Percentiles rank a stretch among this genome's conserved stretches.
Conservation (phyloP, 2,329 filamentous ascomycete species). For the Ophiostoma sp. region DNA sequence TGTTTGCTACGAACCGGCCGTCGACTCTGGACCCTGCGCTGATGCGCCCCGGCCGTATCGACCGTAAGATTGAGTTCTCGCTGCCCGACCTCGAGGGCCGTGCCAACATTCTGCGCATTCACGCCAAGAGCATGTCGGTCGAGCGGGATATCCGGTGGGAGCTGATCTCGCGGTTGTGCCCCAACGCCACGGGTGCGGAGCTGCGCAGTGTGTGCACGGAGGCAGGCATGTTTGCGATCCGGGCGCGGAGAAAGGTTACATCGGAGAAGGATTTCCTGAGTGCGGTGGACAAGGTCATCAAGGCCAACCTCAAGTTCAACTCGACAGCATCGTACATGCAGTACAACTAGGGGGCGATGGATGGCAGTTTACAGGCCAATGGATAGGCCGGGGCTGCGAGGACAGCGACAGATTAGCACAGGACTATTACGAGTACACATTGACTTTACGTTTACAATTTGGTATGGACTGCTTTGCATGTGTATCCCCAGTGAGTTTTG, state of each 20-base stretch:
- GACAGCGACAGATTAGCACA: not conserved
- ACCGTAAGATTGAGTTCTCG: constrained; percentile 98
- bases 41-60: constrained; percentile 94
- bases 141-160: constrained; percentile 99
- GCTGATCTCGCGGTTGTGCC: constrained; percentile 92
- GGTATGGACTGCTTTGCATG: not conserved
- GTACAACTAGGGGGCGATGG: constrained; percentile 70
- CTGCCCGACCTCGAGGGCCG: constrained; percentile 94
- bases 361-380: not conserved
- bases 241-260: constrained; percentile 90
- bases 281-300: constrained; percentile 98
- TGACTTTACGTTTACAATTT: not conserved
- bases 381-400: not conserved
- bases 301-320: constrained; percentile 99
- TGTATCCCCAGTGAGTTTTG: not conserved
- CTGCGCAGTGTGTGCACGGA: constrained; percentile 95
- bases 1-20: constrained; percentile 99
- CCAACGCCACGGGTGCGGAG: constrained; percentile 95
- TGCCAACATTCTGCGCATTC: constrained; percentile 95
- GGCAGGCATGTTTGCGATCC: constrained; percentile 97
- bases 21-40: constrained; percentile 93
- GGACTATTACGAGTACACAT: not conserved
- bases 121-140: constrained; percentile 99
- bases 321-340: constrained; percentile 97
- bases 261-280: constrained; percentile 98